Conservation (phyloP, 2,329 filamentous ascomycete species). For the Epichloe bromicola region DNA sequence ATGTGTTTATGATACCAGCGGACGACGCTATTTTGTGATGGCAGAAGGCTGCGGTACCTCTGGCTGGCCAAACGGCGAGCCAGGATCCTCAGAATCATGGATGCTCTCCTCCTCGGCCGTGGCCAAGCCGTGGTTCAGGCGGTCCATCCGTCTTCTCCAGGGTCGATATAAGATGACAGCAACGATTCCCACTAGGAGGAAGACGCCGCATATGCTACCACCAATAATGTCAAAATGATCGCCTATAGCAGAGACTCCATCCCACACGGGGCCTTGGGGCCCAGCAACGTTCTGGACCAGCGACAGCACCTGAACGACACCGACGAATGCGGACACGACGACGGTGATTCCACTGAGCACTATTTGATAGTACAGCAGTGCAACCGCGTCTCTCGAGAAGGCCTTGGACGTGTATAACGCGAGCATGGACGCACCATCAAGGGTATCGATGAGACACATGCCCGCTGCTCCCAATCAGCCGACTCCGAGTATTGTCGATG, state of each 20-base stretch:
- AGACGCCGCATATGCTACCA: conserved; percentile 73
- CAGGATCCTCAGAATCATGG: neutral
- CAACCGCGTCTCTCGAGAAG: conserved; percentile 69
- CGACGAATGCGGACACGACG: conserved; percentile 72
- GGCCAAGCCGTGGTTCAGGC: conserved; percentile 9
- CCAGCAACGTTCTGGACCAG: conserved; percentile 65
- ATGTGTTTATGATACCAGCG: too few species aligned
- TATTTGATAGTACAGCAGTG: conserved; percentile 87
- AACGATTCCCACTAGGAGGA: conserved; percentile 61
- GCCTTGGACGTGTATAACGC: conserved; percentile 73
- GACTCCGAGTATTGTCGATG: neutral
- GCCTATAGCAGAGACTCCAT: conserved; percentile 62
- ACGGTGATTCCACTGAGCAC: conserved; percentile 77
- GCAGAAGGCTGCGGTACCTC: neutral
- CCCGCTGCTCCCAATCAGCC: conserved; percentile 40
- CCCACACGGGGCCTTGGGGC: conserved; percentile 72
- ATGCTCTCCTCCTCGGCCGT: neutral
- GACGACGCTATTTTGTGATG: neutral
- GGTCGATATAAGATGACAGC: conserved; percentile 67
- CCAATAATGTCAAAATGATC: conserved; percentile 81
- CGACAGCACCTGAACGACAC: conserved; percentile 69
- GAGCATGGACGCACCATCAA: conserved; percentile 91
- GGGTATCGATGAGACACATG: conserved; percentile 91
- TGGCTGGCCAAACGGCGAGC: neutral
- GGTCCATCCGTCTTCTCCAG: conserved; percentile 48